These are phyloP conservation scores for Pyricularia grisea DNA, from an alignment of 2,329 filamentous ascomycete species.

Conservation along the genomic window DNA sequence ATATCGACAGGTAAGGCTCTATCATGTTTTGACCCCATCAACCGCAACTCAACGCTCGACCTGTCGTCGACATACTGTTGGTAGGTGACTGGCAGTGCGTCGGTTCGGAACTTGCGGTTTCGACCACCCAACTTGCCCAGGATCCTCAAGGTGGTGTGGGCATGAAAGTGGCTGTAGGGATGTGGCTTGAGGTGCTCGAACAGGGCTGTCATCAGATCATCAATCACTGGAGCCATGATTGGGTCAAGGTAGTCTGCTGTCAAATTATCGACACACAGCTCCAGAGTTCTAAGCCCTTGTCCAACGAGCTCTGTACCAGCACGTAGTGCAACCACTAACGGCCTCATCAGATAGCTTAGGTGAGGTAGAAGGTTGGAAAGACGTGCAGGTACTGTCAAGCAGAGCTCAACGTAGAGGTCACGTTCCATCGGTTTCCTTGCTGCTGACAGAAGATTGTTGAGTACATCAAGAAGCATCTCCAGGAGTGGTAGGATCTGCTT, in stretches of 20 bases:
- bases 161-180: slow-evolving; percentile 94
- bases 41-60: slow-evolving; percentile 76
- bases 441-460: slow-evolving; percentile 88
- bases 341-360: slow-evolving; percentile 92
- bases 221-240: slow-evolving; percentile 98
- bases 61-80: slow-evolving; percentile 80
- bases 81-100: slow-evolving; percentile 74
- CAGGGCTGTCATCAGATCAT: slow-evolving; percentile 94
- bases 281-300: slow-evolving; percentile 84
- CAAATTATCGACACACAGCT: slow-evolving; percentile 95
- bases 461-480: slow-evolving; percentile 94
- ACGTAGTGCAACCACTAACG: slow-evolving; percentile 87
- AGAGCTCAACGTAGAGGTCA: slow-evolving; percentile 94
- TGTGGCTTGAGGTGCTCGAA: slow-evolving; percentile 93
- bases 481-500: slow-evolving; percentile 94
- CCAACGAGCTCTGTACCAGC: slow-evolving; percentile 90
- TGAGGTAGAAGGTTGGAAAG: slow-evolving; percentile 93
- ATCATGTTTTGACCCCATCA: slow-evolving; percentile 84
- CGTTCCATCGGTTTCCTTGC: slow-evolving; percentile 84
- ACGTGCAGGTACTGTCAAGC: slow-evolving; percentile 87
- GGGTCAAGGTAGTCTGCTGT: slow-evolving; percentile 97
- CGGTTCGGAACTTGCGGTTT: slow-evolving; percentile 91
- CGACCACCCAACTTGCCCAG: slow-evolving; percentile 91
- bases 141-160: slow-evolving; percentile 95
- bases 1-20: slow-evolving; percentile 79